Conservation (phyloP, 2,329 filamentous ascomycete species). For the Verticillium tricorpus region DNA sequence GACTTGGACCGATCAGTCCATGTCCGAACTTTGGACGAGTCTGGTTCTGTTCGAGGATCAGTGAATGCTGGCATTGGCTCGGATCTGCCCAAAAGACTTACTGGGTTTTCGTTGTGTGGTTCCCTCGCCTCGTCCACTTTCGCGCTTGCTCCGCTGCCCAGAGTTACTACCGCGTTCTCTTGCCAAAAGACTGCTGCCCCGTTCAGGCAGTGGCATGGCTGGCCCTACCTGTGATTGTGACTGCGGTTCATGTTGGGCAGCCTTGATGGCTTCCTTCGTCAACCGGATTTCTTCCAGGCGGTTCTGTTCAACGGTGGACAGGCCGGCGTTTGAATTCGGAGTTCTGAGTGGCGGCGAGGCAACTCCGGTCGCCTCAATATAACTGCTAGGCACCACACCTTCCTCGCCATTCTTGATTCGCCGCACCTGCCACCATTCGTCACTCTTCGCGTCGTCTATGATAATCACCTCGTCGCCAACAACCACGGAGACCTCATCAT, state of each 20-base stretch:
- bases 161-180: conserved; percentile 62
- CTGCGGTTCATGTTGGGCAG: conserved; percentile 23
- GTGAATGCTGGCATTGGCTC: conserved; percentile 1
- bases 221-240: conserved; percentile 59
- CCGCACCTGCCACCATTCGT: conserved; percentile 98
- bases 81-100: conserved; percentile 40
- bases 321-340: conserved; percentile 44
- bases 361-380: conserved; percentile 80
- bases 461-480: conserved; percentile 88
- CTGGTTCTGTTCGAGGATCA: conserved; percentile 59
- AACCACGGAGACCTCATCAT: conserved; percentile 91
- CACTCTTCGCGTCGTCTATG: conserved; percentile 84
- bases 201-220: conserved; percentile 69
- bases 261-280: conserved; percentile 72
- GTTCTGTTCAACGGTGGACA: conserved; percentile 72
- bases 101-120: conserved; percentile 55
- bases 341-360: conserved; percentile 42
- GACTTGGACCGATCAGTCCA: conserved; percentile 96
- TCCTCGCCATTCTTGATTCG: conserved; percentile 88
- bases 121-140: conserved; percentile 57
- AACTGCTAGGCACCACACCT: conserved; percentile 94
- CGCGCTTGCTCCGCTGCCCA: conserved; percentile 65
- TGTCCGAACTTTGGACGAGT: conserved; percentile 74
- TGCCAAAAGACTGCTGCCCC: conserved; percentile 72
- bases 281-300: conserved; percentile 76